These are phyloP conservation scores for Borovskyia barvae DNA, from an alignment of 208 protist species.

Conservation along the genomic window DNA sequence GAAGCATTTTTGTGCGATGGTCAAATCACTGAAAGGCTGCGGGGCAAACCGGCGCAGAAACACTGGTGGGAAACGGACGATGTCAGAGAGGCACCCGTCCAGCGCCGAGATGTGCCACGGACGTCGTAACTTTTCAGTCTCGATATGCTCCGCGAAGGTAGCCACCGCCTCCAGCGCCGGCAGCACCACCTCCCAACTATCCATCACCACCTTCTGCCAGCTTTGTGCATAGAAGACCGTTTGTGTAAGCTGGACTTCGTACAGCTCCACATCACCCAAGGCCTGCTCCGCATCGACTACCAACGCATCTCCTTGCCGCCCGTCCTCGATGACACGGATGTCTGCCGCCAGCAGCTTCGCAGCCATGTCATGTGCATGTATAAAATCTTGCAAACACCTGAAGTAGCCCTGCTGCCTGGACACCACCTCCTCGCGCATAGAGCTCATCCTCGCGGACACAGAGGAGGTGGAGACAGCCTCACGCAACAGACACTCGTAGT, in stretches of 20 bases:
- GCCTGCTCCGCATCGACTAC: slow-evolving; percentile 46
- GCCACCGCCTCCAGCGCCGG: slow-evolving; percentile 31
- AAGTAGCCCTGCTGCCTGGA: slow-evolving; percentile 35
- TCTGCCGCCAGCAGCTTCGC: slow-evolving; percentile 27
- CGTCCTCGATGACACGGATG: slow-evolving; percentile 40
- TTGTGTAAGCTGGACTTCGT: slow-evolving; percentile 51
- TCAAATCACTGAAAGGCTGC: slow-evolving; percentile 55
- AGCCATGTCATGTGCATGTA: slow-evolving; percentile 16
- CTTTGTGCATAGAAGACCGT: slow-evolving; percentile 38
- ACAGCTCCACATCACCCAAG: slow-evolving; percentile 50
- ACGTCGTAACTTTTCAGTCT: slow-evolving; percentile 59
- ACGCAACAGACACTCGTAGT: slow-evolving; percentile 16
- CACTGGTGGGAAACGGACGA: slow-evolving; percentile 30
- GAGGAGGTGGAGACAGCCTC: slow-evolving; percentile 9
- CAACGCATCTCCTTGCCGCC: slow-evolving; percentile 21
- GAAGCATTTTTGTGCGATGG: slow-evolving; percentile 58
- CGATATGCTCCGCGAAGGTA: slow-evolving; percentile 44
- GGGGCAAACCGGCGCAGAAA: slow-evolving; percentile 57
- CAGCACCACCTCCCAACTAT: slow-evolving; percentile 53
- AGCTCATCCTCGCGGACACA: slow-evolving; percentile 20
- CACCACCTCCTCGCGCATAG: slow-evolving; percentile 33
- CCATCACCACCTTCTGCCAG: slow-evolving; percentile 34
- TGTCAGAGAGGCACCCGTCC: slow-evolving; percentile 43
- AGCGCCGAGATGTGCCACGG: slow-evolving; percentile 46
- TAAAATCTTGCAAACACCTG: slow-evolving; percentile 28